phyloP scores from a whole-genome alignment of 257 asterid species.

The Przewalskia tangutica region DNA sequence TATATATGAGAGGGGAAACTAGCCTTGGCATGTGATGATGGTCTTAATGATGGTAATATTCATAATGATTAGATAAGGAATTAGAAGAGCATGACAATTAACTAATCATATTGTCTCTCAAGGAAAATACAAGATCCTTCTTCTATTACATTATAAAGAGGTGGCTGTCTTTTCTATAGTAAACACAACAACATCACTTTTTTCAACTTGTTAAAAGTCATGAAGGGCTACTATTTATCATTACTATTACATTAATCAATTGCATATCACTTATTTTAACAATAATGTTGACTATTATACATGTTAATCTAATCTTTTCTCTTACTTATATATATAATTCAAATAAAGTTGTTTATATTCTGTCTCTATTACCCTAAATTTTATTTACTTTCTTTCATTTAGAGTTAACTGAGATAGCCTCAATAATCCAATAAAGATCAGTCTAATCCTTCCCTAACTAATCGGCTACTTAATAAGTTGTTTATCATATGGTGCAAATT shows the following conservation, averaged over 20 bases:
- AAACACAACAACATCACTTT: background rate
- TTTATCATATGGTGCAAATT: background rate
- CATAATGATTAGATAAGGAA: slow-evolving; percentile 5
- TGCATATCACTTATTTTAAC: background rate
- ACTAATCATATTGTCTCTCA: background rate
- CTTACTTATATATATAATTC: background rate
- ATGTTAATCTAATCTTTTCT: background rate
- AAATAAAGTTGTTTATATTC: background rate
- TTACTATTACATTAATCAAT: background rate
- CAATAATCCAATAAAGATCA: background rate
- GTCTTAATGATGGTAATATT: background rate
- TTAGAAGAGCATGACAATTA: slow-evolving; percentile 4
- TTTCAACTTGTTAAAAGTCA: background rate
- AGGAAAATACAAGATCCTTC: background rate
- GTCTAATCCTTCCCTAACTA: background rate
- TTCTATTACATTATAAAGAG: background rate
- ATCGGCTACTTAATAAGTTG: background rate
- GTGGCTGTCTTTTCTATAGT: background rate
- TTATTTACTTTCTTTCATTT: background rate
- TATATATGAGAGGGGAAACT: background rate
- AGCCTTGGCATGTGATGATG: background rate
- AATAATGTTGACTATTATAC: background rate
- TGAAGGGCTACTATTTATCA: background rate
- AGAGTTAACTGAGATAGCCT: background rate
- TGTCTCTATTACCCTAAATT: background rate